A percentile compares a stretch with the other conserved stretches of the same genome.
Conservation (phyloP, 1,284 basidiomycete species). For the Leccinum ponderosum region DNA sequence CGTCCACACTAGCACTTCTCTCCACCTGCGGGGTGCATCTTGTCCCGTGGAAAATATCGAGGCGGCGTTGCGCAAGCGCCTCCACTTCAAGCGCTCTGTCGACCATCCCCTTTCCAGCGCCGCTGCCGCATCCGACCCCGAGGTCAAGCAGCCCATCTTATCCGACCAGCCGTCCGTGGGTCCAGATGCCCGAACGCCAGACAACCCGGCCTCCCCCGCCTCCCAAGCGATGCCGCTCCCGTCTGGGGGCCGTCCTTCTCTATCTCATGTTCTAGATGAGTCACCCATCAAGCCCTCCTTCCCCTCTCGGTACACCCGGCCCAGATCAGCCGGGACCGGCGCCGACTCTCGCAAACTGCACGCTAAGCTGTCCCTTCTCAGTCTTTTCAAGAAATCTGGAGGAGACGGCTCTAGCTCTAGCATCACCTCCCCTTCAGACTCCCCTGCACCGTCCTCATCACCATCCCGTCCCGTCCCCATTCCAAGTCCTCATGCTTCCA, state of each 20-base stretch:
- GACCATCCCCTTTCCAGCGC: constrained; percentile 40
- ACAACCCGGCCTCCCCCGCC: constrained; percentile 6
- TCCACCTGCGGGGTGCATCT: constrained; percentile 22
- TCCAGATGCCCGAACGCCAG: constrained; percentile 10
- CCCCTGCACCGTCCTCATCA: constrained; percentile 19
- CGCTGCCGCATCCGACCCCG: constrained; percentile 26
- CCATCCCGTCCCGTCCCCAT: constrained; percentile 26
- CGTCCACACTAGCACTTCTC: constrained; percentile 14
- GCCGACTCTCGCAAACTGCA: constrained; percentile 43
- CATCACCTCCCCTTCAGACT: constrained; percentile 30
- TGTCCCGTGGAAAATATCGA: constrained; percentile 34
- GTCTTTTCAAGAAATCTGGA: constrained; percentile 46
- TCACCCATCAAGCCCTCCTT: constrained; percentile 18
- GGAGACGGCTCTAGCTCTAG: constrained; percentile 39
- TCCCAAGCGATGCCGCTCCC: constrained; percentile 12
- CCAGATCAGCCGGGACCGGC: constrained; percentile 51
- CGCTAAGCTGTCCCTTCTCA: constrained; percentile 43
- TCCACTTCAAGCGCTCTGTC: constrained; percentile 48
- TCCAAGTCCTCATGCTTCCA: constrained; percentile 10
- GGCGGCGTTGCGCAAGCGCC: constrained; percentile 35
- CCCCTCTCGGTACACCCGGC: constrained; percentile 36
- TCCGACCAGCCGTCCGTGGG: constrained; percentile 16
- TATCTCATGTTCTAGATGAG: constrained; percentile 39
- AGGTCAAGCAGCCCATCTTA: constrained; percentile 13
- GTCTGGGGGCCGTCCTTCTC: constrained; percentile 37